Conservation (phyloP, 2,329 filamentous ascomycete species). For the Clarireedia hainanense region DNA sequence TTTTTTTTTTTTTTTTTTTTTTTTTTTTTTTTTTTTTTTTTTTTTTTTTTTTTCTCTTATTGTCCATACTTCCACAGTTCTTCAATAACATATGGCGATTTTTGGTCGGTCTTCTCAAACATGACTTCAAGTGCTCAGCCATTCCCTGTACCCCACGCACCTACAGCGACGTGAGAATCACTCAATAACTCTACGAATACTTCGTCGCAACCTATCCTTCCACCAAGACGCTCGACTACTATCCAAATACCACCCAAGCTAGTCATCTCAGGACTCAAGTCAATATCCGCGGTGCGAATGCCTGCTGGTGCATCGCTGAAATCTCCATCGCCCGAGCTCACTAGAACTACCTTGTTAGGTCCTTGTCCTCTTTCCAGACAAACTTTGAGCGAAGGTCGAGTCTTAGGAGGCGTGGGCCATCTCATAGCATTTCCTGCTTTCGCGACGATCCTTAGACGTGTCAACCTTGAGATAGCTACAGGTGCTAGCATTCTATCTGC, state of each 20-base stretch:
- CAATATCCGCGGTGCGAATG: constrained; percentile 64
- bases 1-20: no score
- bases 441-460: constrained; percentile 17
- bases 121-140: constrained; percentile 9
- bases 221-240: constrained; percentile 73
- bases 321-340: constrained; percentile 61
- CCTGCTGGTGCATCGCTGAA: constrained; percentile 62
- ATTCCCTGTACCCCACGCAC: constrained; percentile 28
- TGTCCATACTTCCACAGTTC: constrained; percentile 2
- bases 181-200: constrained; percentile 46
- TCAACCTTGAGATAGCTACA: constrained; percentile 20
- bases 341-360: constrained; percentile 56
- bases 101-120: not conserved
- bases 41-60: not conserved
- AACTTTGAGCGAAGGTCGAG: constrained; percentile 51
- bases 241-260: constrained; percentile 61
- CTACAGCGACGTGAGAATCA: constrained; percentile 27
- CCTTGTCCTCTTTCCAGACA: constrained; percentile 67
- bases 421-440: constrained; percentile 21
- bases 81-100: not conserved
- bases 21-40: no score
- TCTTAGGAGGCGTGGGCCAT: constrained; percentile 6
- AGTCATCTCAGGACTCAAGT: constrained; percentile 59
- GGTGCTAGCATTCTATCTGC: constrained; percentile 40
- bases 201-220: constrained; percentile 33